Evolutionary conservation across 2,329 filamentous ascomycete genomes (phyloP), one percentile per base, ranked within the genome.

Genomic region (Phaeomoniella chlamydospora): DNA sequence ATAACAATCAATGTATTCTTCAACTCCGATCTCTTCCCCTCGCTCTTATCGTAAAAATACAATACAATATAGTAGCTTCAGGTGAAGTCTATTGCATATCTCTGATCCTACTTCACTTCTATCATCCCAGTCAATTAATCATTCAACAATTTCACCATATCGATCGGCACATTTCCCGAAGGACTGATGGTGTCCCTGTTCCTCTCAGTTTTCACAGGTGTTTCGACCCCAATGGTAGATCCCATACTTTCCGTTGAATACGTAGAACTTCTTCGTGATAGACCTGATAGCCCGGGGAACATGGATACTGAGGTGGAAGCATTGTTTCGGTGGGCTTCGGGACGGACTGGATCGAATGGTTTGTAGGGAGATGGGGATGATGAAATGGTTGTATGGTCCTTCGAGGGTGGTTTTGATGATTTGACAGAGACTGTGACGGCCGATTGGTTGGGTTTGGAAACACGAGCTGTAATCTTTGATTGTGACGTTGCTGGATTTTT

Each of bases 161-260:
- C 29, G 11, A 15, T 14, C 12, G 35, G 35, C 11, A 36, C 16
- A 10, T 10, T 18, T 29, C 39, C 32, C 15, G 42, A 9, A n/a
- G 43, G 43, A 16, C 42, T 42, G 34, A 47, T 44, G 10, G 36
- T 44, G n/a, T 36, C 37, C 6, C 15, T 14, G 16, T 41, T 37
- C 22, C 40, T 33, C 43, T 41, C 43, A 12, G 39, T 31, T 13
- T 32, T 33, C 5, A 35, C 37, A 18, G 33, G 19, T 22, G 39
- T 48, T 49, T 51, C 49, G 12, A 41, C n/a, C n/a, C n/a, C 33
- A 31, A 57, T 36, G 19, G 39, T 51, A 15, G 37, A 47, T 15
- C 53, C 54, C 12, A 17, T 38, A 19, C 16, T 15, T 9, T 17
- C 14, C 17, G 16, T 31, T 6, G 29, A 4, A 10, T 35, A 33